Percentiles rank a stretch among this genome's conserved stretches.
Evolutionary conservation across 2,329 filamentous ascomycete species (phyloP).

Genomic region (Sarocladiaceae sp.): DNA sequence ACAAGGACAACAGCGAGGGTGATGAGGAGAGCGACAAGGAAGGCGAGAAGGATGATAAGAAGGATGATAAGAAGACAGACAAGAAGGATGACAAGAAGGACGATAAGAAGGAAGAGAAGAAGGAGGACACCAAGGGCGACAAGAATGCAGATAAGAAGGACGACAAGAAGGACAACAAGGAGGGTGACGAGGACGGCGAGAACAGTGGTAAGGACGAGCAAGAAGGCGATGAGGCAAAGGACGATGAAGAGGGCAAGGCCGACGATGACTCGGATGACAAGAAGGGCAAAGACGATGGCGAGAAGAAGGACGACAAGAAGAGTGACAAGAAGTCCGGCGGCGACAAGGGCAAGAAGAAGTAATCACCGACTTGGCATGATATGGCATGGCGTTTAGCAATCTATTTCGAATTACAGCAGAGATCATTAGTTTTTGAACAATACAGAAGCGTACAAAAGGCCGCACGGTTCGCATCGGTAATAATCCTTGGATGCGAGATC

Average conservation of each 20-base stretch:
- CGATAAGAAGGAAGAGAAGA: conserved; percentile 12
- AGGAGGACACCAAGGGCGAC: conserved; percentile 11
- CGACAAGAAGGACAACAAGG: conserved; percentile 12
- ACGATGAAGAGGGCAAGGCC: conserved; percentile 11
- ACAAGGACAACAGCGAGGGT: conserved; percentile 10
- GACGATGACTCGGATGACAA: conserved; percentile 12
- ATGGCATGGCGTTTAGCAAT: no score
- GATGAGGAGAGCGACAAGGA: not conserved
- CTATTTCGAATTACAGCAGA: no score
- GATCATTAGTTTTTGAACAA: no score
- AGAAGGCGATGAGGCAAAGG: conserved; percentile 10
- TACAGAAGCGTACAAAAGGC: no score
- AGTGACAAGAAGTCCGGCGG: no score
- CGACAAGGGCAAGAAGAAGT: no score
- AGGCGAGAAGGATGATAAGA: conserved; percentile 16
- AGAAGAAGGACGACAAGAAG: not conserved
- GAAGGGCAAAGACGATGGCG: conserved; percentile 4
- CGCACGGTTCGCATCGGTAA: no score
- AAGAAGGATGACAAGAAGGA: conserved; percentile 11
- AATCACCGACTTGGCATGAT: no score
- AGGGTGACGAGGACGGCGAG: conserved; percentile 12
- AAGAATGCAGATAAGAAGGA: conserved; percentile 13
- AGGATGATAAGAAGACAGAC: conserved; percentile 12
- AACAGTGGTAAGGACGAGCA: no score
- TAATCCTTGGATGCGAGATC: no score